Percentiles rank a stretch among this genome's conserved stretches.
phyloP scores from a whole-genome alignment of 2,329 filamentous ascomycete genomes.

The Alternaria gaisen region DNA sequence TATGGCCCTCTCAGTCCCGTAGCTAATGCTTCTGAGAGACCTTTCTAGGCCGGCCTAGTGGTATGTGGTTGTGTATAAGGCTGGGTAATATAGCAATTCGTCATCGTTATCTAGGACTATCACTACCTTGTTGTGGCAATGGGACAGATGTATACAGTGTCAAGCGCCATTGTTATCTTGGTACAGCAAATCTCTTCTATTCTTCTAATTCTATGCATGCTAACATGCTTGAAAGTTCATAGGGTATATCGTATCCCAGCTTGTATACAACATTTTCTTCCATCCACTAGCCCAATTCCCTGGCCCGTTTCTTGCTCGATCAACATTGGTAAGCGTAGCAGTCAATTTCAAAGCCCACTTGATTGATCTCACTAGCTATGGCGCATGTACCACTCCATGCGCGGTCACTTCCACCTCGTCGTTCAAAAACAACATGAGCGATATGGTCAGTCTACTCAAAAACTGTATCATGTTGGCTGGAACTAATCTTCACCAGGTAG shows the following conservation, averaged over 20 bases:
- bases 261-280: not conserved
- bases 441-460: not conserved
- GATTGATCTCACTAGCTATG: not conserved
- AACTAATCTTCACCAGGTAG: not conserved
- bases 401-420: not conserved
- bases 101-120: not conserved
- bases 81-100: not conserved
- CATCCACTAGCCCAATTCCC: not conserved
- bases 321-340: not conserved
- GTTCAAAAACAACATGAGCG: not conserved
- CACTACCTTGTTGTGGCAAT: not conserved
- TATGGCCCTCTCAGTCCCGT: not conserved
- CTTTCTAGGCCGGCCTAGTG: not conserved
- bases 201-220: not conserved
- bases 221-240: not conserved
- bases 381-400: slow-evolving; percentile 1
- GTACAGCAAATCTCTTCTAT: not conserved
- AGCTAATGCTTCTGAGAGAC: not conserved
- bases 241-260: not conserved
- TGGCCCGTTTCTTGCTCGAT: not conserved
- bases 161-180: not conserved
- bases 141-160: not conserved
- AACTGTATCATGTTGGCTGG: not conserved
- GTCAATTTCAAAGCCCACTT: not conserved
- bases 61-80: not conserved